Evolutionary conservation across 2,329 filamentous ascomycete species (phyloP).

Genomic region (Sporothrix luriei): DNA sequence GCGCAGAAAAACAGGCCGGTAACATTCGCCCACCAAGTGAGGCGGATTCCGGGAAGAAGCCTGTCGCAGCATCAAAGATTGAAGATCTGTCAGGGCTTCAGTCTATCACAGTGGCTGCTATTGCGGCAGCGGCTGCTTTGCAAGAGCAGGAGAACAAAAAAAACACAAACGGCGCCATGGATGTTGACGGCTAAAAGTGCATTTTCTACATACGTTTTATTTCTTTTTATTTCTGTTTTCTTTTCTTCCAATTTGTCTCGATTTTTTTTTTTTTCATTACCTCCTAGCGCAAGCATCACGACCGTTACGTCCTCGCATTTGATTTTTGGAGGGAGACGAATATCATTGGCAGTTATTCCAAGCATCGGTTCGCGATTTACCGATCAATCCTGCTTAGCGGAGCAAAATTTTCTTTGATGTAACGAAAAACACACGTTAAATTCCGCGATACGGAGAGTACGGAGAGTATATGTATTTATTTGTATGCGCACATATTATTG

Average conservation of each 20-base stretch:
- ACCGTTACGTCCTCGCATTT: slow-evolving; percentile 30
- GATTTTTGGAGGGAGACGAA: background rate
- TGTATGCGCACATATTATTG: slow-evolving; percentile 16
- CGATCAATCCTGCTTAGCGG: slow-evolving; percentile 29
- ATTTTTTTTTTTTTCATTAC: slow-evolving; percentile 2
- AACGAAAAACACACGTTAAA: background rate
- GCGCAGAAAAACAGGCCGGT: background rate
- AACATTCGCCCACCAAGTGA: background rate
- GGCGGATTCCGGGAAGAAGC: background rate
- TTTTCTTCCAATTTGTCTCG: background rate
- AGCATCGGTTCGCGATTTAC: slow-evolving; percentile 15
- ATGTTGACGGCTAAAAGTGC: slow-evolving; percentile 30
- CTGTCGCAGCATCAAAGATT: background rate
- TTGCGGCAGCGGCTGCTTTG: slow-evolving; percentile 14
- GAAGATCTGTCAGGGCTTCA: slow-evolving; percentile 16
- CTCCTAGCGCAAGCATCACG: slow-evolving; percentile 31
- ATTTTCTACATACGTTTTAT: slow-evolving; percentile 22
- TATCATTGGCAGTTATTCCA: slow-evolving; percentile 1
- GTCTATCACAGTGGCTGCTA: slow-evolving; percentile 30
- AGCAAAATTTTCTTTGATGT: background rate
- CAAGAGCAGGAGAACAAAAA: slow-evolving; percentile 14
- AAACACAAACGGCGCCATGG: slow-evolving; percentile 27
- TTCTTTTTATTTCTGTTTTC: background rate
- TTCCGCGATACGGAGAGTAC: background rate
- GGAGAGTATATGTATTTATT: background rate